Percentiles rank a stretch among this genome's conserved stretches.
These are phyloP conservation scores for Phytophthora pseudosyringae DNA, from an alignment of 352 stramenopile species.

Conservation along the genomic window DNA sequence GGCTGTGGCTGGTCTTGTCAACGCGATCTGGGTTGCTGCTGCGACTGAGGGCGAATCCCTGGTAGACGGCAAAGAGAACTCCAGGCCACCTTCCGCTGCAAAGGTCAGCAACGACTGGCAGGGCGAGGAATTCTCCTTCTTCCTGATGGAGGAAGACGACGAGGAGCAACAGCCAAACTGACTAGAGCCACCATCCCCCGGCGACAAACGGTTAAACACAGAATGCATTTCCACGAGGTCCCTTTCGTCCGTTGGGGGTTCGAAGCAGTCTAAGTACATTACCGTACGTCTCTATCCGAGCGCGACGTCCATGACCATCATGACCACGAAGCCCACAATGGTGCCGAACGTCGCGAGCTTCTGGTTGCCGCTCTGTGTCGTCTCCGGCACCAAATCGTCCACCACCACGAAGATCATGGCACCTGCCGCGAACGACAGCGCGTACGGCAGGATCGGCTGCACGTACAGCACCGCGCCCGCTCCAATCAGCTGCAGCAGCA, in stretches of 20 bases:
- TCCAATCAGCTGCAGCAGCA: conserved; percentile 67
- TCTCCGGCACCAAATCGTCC: conserved; percentile 91
- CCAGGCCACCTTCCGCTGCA: conserved; percentile 1
- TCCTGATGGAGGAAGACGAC: conserved; percentile 57
- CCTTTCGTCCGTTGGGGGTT: neutral
- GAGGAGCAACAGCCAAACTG: conserved; percentile 15
- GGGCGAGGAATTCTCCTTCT: conserved; percentile 50
- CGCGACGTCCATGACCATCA: conserved; percentile 92
- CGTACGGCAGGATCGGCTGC: conserved; percentile 89
- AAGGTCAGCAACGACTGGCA: conserved; percentile 26
- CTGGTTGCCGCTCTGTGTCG: conserved; percentile 89
- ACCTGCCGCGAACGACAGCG: conserved; percentile 89
- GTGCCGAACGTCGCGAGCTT: conserved; percentile 87
- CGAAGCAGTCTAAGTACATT: conserved; percentile 21
- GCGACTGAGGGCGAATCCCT: conserved; percentile 17
- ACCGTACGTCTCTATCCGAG: conserved; percentile 54
- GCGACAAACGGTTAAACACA: conserved; percentile 18
- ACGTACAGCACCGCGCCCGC: conserved; percentile 87
- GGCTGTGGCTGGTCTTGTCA: conserved; percentile 55
- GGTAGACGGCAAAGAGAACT: neutral
- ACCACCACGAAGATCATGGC: conserved; percentile 95
- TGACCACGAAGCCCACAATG: conserved; percentile 92
- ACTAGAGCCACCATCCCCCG: conserved; percentile 9
- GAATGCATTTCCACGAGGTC: conserved; percentile 29
- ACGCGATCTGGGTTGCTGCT: conserved; percentile 56